Conservation (phyloP, 306 rosid genomes). For the Fagus crenata region DNA sequence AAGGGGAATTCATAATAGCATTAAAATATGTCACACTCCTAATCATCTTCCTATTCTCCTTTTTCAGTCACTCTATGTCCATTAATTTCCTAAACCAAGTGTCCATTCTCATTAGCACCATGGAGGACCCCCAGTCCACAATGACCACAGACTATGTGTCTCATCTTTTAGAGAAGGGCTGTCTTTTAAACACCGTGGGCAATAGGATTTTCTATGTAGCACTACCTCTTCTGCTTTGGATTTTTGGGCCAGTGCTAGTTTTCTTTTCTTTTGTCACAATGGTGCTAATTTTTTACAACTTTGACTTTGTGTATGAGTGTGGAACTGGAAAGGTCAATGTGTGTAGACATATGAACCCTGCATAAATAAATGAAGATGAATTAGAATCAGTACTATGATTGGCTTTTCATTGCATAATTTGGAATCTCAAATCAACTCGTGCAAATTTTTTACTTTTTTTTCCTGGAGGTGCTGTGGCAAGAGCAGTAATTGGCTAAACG, state of each 20-base stretch:
- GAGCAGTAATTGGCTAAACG: neutral
- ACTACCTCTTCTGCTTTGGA: conserved; percentile 53
- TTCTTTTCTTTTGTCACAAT: conserved; percentile 41
- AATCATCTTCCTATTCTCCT: conserved; percentile 47
- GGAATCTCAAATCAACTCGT: neutral
- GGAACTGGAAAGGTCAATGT: conserved; percentile 8
- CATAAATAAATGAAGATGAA: neutral
- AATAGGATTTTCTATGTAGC: conserved; percentile 52
- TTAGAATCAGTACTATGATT: neutral
- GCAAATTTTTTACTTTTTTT: neutral
- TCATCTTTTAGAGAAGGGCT: conserved; percentile 49
- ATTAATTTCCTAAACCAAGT: conserved; percentile 53
- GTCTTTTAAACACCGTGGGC: conserved; percentile 45
- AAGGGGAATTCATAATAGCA: conserved; percentile 57
- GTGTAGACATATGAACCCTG: neutral
- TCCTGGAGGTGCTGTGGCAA: too few relatives aligned
- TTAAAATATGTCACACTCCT: conserved; percentile 51
- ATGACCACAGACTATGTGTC: conserved; percentile 36
- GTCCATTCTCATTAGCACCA: conserved; percentile 46
- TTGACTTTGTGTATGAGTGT: conserved; percentile 34
- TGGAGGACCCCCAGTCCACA: conserved; percentile 26
- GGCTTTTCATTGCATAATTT: neutral
- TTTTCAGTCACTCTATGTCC: conserved; percentile 54
- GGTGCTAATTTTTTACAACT: conserved; percentile 49
- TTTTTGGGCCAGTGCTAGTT: conserved; percentile 56